A percentile compares a stretch with the other conserved stretches of the same genome.
Conservation (phyloP, 345 rosid species). For the Xanthoceras sorbifolium region DNA sequence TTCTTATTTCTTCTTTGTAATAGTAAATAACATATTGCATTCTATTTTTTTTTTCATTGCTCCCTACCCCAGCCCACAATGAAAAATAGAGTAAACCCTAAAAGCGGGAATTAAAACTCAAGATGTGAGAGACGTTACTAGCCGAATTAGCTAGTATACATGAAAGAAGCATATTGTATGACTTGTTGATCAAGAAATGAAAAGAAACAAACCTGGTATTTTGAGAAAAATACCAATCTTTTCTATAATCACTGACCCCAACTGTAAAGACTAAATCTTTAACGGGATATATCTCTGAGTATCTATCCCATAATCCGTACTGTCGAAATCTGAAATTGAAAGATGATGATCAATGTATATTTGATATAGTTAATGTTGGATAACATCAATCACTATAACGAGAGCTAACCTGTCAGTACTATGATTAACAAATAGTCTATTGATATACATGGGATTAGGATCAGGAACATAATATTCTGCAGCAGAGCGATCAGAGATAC, state of each 20-base stretch:
- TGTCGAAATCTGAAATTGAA: constrained; percentile 60
- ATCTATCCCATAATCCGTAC: constrained; percentile 88
- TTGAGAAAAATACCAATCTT: constrained; percentile 89
- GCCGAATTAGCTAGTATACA: no score
- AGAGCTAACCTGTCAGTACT: constrained; percentile 49
- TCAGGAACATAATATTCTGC: constrained; percentile 75
- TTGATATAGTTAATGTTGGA: neutral
- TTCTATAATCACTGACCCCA: constrained; percentile 55
- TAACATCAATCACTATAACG: neutral
- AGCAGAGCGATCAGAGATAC: constrained; percentile 73
- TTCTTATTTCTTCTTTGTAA: neutral
- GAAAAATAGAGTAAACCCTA: neutral
- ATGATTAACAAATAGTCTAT: constrained; percentile 54
- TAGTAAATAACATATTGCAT: no score
- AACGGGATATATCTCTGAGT: constrained; percentile 57
- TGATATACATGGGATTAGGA: constrained; percentile 65
- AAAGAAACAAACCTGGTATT: constrained; percentile 54
- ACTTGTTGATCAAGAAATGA: neutral
- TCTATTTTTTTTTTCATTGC: neutral
- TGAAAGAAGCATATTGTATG: no score
- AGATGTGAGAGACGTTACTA: neutral
- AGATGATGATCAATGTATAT: neutral
- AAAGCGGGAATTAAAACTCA: neutral
- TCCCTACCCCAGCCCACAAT: no score
- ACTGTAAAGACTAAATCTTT: constrained; percentile 61